phyloP scores from a whole-genome alignment of 345 rosid genomes.

The Carallia brachiata region DNA sequence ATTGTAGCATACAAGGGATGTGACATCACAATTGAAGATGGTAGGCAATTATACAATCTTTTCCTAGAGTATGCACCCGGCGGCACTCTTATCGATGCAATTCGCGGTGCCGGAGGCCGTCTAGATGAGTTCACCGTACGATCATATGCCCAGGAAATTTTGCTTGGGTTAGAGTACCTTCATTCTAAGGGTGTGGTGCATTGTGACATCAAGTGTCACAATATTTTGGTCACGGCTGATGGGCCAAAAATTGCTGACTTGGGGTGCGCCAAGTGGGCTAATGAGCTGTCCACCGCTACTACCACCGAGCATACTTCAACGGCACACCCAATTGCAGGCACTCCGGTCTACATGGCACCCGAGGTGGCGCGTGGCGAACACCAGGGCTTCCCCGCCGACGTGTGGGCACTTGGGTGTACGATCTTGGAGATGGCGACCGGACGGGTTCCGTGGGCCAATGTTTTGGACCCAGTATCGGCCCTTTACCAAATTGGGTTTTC shows the following conservation, averaged over 20 bases:
- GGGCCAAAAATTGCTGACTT: constrained; percentile 61
- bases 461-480: constrained; percentile 41
- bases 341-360: constrained; percentile 67
- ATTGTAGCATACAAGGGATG: constrained; percentile 65
- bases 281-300: not conserved
- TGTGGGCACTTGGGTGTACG: constrained; percentile 68
- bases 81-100: constrained; percentile 55
- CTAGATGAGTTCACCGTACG: constrained; percentile 43
- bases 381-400: constrained; percentile 51
- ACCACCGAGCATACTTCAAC: not conserved
- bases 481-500: constrained; percentile 52
- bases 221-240: constrained; percentile 36
- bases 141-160: constrained; percentile 41
- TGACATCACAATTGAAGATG: constrained; percentile 48
- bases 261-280: constrained; percentile 48
- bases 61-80: constrained; percentile 61
- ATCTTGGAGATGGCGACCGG: constrained; percentile 61
- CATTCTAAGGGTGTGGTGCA: constrained; percentile 62
- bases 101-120: constrained; percentile 35
- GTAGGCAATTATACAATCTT: constrained; percentile 50
- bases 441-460: constrained; percentile 36
- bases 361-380: constrained; percentile 61
- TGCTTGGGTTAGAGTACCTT: constrained; percentile 52
- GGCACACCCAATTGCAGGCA: constrained; percentile 28
- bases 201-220: constrained; percentile 68